Conservation (phyloP, 2,329 filamentous ascomycete genomes). For the Fusarium odoratissimum region DNA sequence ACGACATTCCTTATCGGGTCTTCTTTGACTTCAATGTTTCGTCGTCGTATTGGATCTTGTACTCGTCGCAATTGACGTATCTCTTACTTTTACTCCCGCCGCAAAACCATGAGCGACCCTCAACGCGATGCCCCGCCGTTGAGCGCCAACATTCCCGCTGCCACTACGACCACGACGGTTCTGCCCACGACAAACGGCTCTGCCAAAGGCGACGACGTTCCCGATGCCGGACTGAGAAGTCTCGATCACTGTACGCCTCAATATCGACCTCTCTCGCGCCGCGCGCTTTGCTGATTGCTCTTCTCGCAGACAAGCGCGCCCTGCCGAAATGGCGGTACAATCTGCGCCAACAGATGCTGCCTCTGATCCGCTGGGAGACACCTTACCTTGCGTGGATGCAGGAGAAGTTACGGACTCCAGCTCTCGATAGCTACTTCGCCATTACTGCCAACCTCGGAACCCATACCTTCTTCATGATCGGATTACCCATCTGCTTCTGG, state of each 20-base stretch:
- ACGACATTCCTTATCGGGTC: conserved; percentile 14
- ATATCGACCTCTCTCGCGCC: not conserved
- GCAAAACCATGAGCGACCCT: conserved; percentile 48
- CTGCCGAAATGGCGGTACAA: conserved; percentile 91
- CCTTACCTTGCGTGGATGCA: conserved; percentile 92
- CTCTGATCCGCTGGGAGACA: conserved; percentile 93
- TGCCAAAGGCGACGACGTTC: conserved; percentile 44
- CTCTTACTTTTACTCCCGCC: conserved; percentile 5
- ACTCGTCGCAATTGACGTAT: conserved; percentile 40
- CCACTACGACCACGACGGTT: conserved; percentile 26
- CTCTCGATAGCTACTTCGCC: conserved; percentile 95
- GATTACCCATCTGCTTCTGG: conserved; percentile 95
- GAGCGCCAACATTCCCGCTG: conserved; percentile 16
- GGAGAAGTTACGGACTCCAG: conserved; percentile 79
- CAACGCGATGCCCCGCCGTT: conserved; percentile 49
- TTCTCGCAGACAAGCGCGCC: conserved; percentile 75
- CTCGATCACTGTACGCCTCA: conserved; percentile 75
- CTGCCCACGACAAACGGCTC: conserved; percentile 17
- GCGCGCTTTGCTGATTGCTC: conserved; percentile 21
- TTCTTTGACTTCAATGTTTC: conserved; percentile 30
- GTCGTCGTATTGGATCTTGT: conserved; percentile 22
- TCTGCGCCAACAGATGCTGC: conserved; percentile 83
- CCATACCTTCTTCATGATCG: conserved; percentile 98
- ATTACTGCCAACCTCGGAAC: conserved; percentile 96
- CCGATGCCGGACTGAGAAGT: conserved; percentile 82